A percentile compares a stretch with the other conserved stretches of the same genome.
These are phyloP conservation scores for Rosa persica DNA, from an alignment of 306 rosid species.

Conservation along the genomic window DNA sequence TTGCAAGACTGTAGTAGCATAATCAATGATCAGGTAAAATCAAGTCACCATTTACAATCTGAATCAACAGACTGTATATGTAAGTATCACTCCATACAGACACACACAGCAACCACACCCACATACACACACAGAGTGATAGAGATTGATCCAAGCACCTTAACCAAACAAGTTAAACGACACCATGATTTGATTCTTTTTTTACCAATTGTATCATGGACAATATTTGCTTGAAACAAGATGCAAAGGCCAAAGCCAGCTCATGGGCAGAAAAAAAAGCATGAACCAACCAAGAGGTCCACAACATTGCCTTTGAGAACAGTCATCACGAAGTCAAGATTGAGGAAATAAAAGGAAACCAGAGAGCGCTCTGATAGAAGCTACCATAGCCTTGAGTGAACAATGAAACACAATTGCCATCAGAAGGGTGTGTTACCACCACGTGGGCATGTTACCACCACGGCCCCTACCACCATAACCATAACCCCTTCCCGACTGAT, in stretches of 20 bases:
- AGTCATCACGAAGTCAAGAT: constrained; percentile 16
- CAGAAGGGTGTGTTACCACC: constrained; percentile 33
- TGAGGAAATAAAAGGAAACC: constrained; percentile 18
- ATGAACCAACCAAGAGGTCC: constrained; percentile 41
- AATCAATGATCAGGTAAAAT: background rate
- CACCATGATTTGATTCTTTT: constrained; percentile 11
- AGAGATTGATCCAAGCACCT: background rate
- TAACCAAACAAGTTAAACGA: background rate
- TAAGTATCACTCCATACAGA: no score
- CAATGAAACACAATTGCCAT: constrained; percentile 14
- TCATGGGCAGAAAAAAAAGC: constrained; percentile 35
- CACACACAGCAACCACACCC: no score
- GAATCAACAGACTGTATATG: no score
- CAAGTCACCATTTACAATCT: background rate
- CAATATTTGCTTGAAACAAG: constrained; percentile 22
- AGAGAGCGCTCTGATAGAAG: constrained; percentile 20
- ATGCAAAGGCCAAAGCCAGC: constrained; percentile 39
- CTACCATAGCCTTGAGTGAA: constrained; percentile 6
- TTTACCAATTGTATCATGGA: constrained; percentile 15
- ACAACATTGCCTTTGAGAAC: constrained; percentile 26
- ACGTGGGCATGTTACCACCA: constrained; percentile 35
- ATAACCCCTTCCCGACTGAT: constrained; percentile 55
- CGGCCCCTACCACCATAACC: constrained; percentile 48
- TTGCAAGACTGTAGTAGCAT: background rate
- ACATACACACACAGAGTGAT: background rate